A percentile compares a stretch with the other conserved stretches of the same genome.
Evolutionary conservation across 2,329 filamentous ascomycete genomes (phyloP).

Genomic region (Aureobasidium leucospermi): DNA sequence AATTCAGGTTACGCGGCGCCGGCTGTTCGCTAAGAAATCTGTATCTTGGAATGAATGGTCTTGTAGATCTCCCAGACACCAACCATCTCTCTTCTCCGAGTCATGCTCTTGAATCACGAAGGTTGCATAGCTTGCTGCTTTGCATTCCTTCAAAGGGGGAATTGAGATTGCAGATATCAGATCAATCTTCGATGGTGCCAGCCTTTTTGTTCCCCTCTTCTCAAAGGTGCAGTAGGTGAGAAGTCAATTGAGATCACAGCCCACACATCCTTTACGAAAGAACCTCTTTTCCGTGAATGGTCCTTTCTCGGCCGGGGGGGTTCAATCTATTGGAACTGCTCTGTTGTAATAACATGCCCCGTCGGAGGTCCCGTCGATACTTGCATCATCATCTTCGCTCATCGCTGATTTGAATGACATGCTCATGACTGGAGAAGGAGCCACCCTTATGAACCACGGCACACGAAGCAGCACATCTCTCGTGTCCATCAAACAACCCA

Average conservation of each 20-base stretch:
- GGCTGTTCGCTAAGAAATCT: background rate
- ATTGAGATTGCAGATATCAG: background rate
- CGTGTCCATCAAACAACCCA: background rate
- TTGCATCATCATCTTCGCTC: background rate
- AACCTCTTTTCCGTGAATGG: background rate
- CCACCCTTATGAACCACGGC: background rate
- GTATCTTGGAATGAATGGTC: background rate
- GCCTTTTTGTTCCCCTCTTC: background rate
- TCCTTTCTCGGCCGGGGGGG: background rate
- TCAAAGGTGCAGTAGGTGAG: background rate
- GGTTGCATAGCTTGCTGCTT: background rate
- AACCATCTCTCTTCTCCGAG: background rate
- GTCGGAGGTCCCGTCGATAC: background rate
- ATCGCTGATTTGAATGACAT: background rate
- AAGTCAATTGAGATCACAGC: background rate
- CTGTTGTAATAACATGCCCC: background rate
- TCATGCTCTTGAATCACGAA: conserved; percentile 2
- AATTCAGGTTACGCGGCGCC: background rate
- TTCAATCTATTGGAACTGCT: background rate
- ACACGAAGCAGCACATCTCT: background rate
- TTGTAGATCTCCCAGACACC: background rate
- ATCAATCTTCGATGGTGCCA: background rate
- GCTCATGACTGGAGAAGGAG: background rate
- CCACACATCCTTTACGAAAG: background rate
- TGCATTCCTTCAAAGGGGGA: background rate